Conservation (phyloP, 176 grass and related monocot species). For the Zizania latifolia region DNA sequence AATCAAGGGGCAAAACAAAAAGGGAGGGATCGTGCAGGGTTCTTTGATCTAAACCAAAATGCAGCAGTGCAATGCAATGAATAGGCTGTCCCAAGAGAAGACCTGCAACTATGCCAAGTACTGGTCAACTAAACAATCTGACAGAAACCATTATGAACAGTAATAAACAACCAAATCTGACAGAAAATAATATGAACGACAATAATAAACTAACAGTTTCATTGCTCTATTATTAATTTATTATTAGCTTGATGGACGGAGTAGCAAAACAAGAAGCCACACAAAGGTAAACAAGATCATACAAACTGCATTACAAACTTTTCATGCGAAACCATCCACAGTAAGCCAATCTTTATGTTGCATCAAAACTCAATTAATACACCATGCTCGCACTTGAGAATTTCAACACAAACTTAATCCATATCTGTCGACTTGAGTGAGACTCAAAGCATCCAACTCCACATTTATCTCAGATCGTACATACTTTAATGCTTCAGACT, state of each 20-base stretch:
- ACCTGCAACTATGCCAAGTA: not conserved
- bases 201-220: not conserved
- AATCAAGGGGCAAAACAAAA: not conserved
- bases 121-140: not conserved
- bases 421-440: not conserved
- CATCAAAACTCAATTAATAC: not conserved
- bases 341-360: not conserved
- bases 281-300: not conserved
- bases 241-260: not conserved
- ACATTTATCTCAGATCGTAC: not conserved
- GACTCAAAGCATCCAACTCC: too few relatives aligned
- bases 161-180: too few relatives aligned
- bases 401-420: not conserved
- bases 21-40: not conserved
- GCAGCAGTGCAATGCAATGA: not conserved
- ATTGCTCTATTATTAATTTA: not conserved
- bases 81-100: not conserved
- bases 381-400: not conserved
- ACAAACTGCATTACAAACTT: not conserved
- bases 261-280: not conserved
- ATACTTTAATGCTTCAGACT: conserved; percentile 29
- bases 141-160: too few relatives aligned
- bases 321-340: not conserved
- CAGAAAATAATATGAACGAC: not conserved
- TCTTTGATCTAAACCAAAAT: not conserved